Percentiles rank a stretch among this genome's conserved stretches.
Conservation (phyloP, 345 rosid species). For the Passiflora organensis region DNA sequence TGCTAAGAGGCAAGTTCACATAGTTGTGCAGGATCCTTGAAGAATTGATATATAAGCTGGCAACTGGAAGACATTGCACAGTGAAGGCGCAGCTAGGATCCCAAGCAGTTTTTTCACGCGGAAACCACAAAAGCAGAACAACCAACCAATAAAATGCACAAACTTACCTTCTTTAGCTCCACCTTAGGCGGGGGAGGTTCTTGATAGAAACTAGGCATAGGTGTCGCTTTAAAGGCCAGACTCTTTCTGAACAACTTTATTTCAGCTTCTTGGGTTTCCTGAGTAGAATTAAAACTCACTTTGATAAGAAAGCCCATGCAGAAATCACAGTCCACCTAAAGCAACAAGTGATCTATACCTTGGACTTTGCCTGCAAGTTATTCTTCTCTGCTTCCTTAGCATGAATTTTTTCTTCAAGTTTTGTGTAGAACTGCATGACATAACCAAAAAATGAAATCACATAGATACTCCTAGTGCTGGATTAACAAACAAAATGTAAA, state of each 20-base stretch:
- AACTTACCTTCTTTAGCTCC: slow-evolving; percentile 81
- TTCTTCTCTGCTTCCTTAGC: slow-evolving; percentile 83
- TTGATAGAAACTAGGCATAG: slow-evolving; percentile 97
- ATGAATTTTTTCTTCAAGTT: slow-evolving; percentile 95
- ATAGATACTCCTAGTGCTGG: slow-evolving; percentile 6
- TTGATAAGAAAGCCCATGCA: slow-evolving; percentile 3
- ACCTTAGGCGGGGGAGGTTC: slow-evolving; percentile 83
- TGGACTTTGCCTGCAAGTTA: slow-evolving; percentile 84
- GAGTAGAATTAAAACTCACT: slow-evolving; percentile 11
- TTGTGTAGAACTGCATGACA: slow-evolving; percentile 69
- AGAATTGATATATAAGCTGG: too few relatives aligned
- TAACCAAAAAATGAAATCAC: neutral
- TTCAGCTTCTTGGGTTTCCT: slow-evolving; percentile 99
- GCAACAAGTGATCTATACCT: slow-evolving; percentile 36
- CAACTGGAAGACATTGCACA: too few relatives aligned
- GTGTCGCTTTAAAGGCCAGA: slow-evolving; percentile 92
- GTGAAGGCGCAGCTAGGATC: too few relatives aligned
- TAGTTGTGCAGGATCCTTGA: too few relatives aligned
- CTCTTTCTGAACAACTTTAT: slow-evolving; percentile 83
- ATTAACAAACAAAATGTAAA: neutral
- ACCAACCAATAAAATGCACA: slow-evolving; percentile 12
- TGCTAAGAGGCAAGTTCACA: too few relatives aligned
- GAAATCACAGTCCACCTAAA: slow-evolving; percentile 1
- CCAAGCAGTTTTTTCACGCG: neutral
- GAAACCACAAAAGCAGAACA: neutral